Conservation (phyloP, 2,329 filamentous ascomycete species). For the Epichloe typhina region DNA sequence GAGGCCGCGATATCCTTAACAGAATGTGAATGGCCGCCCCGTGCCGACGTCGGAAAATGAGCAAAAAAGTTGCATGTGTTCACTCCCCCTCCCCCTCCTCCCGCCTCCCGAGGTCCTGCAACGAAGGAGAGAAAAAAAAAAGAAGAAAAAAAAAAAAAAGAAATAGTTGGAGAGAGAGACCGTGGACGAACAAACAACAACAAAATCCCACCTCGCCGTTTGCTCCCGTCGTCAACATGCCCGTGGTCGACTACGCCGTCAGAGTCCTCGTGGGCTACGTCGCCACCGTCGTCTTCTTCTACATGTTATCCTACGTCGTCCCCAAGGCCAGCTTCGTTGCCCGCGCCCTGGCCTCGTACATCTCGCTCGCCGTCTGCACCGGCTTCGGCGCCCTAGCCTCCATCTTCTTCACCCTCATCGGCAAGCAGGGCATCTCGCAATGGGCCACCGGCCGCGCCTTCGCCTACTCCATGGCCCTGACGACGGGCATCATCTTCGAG, state of each 20-base stretch:
- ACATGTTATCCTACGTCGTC: constrained; percentile 44
- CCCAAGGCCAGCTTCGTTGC: constrained; percentile 54
- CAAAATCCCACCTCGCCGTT: not conserved
- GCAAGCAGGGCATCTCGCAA: constrained; percentile 66
- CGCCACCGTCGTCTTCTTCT: constrained; percentile 42
- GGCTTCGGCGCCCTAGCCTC: constrained; percentile 66
- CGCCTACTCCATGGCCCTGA: constrained; percentile 61
- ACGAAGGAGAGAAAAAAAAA: not conserved
- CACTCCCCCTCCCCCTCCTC: not conserved
- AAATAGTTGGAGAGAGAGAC: not conserved
- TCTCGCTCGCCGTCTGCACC: constrained; percentile 46
- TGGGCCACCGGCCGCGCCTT: constrained; percentile 73
- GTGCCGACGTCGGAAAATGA: too few relatives aligned
- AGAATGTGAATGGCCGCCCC: too few relatives aligned
- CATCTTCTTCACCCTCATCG: constrained; percentile 54
- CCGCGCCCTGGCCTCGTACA: constrained; percentile 53
- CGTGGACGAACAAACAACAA: not conserved
- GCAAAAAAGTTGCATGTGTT: not conserved
- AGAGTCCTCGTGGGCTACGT: constrained; percentile 40
- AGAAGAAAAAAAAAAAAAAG: not conserved
- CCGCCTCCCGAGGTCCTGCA: not conserved
- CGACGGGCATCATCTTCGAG: constrained; percentile 67
- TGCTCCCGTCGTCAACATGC: constrained; percentile 3
- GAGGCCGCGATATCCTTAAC: too few relatives aligned
- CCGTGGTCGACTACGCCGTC: constrained; percentile 22